Percentiles rank a stretch among this genome's conserved stretches.
These are phyloP conservation scores for Paraconiothyrium sp. DNA, from an alignment of 2,329 filamentous ascomycete genomes.

Conservation along the genomic window DNA sequence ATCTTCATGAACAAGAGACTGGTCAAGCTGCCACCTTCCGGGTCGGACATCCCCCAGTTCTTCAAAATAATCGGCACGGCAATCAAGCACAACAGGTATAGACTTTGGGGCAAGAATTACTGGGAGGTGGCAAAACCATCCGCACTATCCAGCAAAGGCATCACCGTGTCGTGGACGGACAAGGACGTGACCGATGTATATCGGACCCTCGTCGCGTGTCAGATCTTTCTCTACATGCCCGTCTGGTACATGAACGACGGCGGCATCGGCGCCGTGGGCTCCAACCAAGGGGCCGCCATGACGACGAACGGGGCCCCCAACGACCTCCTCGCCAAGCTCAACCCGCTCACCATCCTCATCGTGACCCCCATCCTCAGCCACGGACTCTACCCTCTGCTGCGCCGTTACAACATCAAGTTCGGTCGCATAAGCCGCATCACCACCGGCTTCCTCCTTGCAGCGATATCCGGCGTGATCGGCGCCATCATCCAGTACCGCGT, in stretches of 20 bases:
- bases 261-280: conserved; percentile 62
- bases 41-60: conserved; percentile 45
- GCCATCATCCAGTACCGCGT: conserved; percentile 56
- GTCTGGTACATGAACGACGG: conserved; percentile 50
- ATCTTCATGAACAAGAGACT: conserved; percentile 46
- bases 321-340: conserved; percentile 23
- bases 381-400: conserved; percentile 58
- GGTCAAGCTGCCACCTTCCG: conserved; percentile 42
- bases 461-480: conserved; percentile 52
- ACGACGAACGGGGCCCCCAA: conserved; percentile 23
- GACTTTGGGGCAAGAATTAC: conserved; percentile 43
- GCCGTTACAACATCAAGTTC: conserved; percentile 55
- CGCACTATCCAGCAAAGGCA: conserved; percentile 21
- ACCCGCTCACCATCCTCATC: conserved; percentile 23
- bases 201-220: conserved; percentile 42
- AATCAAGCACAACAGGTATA: conserved; percentile 47
- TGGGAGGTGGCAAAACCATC: conserved; percentile 49
- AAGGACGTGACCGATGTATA: conserved; percentile 22
- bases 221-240: conserved; percentile 36
- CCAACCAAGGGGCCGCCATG: conserved; percentile 51
- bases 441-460: conserved; percentile 62
- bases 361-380: conserved; percentile 59
- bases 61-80: conserved; percentile 47
- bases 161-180: conserved; percentile 39
- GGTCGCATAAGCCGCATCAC: conserved; percentile 62